phyloP scores from a whole-genome alignment of 352 stramenopile species.

The Phytophthora sansomeana region DNA sequence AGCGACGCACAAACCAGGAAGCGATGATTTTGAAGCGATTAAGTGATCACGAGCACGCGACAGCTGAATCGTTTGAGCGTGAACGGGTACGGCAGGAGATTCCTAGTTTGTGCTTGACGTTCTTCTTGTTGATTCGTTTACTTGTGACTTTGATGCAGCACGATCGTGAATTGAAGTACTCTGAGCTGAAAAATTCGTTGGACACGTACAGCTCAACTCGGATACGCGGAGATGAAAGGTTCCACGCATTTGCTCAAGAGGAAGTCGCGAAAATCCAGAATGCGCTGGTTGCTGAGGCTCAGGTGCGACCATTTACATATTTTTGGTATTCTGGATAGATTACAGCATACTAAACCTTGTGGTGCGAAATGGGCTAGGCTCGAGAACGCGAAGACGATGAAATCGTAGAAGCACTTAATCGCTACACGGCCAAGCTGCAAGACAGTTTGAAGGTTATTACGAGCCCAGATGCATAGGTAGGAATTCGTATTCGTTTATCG shows the following conservation, averaged over 20 bases:
- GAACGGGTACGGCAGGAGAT: slow-evolving; percentile 48
- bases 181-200: slow-evolving; percentile 71
- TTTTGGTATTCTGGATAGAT: neutral
- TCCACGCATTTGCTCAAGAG: slow-evolving; percentile 72
- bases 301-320: slow-evolving; percentile 35
- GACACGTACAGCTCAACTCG: slow-evolving; percentile 76
- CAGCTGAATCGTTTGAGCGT: slow-evolving; percentile 74
- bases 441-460: slow-evolving; percentile 94
- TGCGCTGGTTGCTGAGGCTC: slow-evolving; percentile 69
- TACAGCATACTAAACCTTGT: neutral
- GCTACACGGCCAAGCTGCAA: slow-evolving; percentile 94
- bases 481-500: neutral
- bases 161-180: slow-evolving; percentile 60
- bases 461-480: slow-evolving; percentile 68
- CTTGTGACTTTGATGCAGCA: slow-evolving; percentile 15
- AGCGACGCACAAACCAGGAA: slow-evolving; percentile 82
- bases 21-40: slow-evolving; percentile 93
- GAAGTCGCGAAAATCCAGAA: slow-evolving; percentile 86
- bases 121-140: neutral
- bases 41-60: slow-evolving; percentile 85
- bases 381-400: slow-evolving; percentile 93
- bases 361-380: slow-evolving; percentile 41
- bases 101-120: neutral
- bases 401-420: slow-evolving; percentile 94
- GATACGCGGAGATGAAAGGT: slow-evolving; percentile 80